Conservation (phyloP, 2,329 filamentous ascomycete species). For the Trichophyton schoenleinii region DNA sequence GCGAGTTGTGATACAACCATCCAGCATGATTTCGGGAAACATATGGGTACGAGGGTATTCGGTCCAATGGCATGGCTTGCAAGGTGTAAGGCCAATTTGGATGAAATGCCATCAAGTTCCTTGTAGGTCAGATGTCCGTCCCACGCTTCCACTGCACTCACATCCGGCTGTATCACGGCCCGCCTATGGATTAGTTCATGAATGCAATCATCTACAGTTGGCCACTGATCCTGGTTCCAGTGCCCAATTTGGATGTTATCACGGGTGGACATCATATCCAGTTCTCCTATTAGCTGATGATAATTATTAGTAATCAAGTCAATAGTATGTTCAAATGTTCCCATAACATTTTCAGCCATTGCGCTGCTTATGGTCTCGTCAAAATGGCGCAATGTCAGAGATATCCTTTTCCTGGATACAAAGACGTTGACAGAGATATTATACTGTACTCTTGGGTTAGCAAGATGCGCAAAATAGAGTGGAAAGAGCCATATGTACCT, state of each 20-base stretch:
- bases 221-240: conserved; percentile 6
- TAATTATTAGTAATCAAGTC: neutral
- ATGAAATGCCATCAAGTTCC: conserved; percentile 52
- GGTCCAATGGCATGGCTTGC: conserved; percentile 33
- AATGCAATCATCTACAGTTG: conserved; percentile 13
- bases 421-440: conserved; percentile 2
- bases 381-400: conserved; percentile 11
- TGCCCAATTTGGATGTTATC: conserved; percentile 4
- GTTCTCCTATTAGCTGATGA: conserved; percentile 3
- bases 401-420: conserved; percentile 33
- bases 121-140: conserved; percentile 45
- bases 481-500: conserved; percentile 1
- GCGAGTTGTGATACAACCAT: conserved; percentile 43
- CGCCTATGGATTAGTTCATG: conserved; percentile 16
- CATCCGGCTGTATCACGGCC: conserved; percentile 9
- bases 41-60: conserved; percentile 53
- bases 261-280: conserved; percentile 4
- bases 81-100: conserved; percentile 50
- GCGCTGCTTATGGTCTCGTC: conserved; percentile 10
- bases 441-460: conserved; percentile 4
- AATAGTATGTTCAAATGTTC: conserved; percentile 5
- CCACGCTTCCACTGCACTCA: conserved; percentile 18
- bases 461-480: neutral
- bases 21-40: conserved; percentile 62
- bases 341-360: conserved; percentile 12